phyloP scores from a whole-genome alignment of 495 filamentous ascomycete species.

The Poronia punctata region DNA sequence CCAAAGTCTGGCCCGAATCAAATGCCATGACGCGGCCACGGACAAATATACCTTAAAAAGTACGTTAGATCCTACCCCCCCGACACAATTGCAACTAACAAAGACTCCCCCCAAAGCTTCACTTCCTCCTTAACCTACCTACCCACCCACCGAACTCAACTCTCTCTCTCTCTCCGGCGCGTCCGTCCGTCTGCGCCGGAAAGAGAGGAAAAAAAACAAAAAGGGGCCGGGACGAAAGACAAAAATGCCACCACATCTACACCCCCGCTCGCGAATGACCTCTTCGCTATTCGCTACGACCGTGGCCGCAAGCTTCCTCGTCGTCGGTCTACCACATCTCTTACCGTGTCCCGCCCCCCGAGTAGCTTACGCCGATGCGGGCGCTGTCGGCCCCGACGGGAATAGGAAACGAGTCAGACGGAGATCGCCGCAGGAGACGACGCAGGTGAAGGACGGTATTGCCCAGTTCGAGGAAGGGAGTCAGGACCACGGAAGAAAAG shows the following conservation, averaged over 20 bases:
- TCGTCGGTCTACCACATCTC: slow-evolving; percentile 86
- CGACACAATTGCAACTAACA: background rate
- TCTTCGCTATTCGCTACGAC: slow-evolving; percentile 91
- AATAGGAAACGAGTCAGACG: slow-evolving; percentile 32
- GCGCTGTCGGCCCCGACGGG: slow-evolving; percentile 45
- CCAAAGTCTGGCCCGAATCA: background rate
- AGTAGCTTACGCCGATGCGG: slow-evolving; percentile 63
- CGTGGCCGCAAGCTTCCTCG: slow-evolving; percentile 81
- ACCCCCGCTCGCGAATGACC: slow-evolving; percentile 86
- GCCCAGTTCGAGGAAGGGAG: slow-evolving; percentile 23
- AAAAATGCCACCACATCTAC: slow-evolving; percentile 81
- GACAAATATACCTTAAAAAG: slow-evolving; percentile 8
- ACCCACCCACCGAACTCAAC: background rate
- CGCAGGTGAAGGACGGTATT: slow-evolving; percentile 30
- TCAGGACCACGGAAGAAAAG: slow-evolving; percentile 8
- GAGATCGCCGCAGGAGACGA: slow-evolving; percentile 21
- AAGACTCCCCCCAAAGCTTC: slow-evolving; percentile 9
- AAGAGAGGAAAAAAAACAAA: slow-evolving; percentile 1
- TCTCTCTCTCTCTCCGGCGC: slow-evolving; percentile 3
- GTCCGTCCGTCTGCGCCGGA: slow-evolving; percentile 5
- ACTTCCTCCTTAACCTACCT: background rate
- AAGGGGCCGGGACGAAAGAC: no score
- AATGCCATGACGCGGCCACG: slow-evolving; percentile 14
- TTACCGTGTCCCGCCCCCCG: slow-evolving; percentile 87
- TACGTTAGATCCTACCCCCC: background rate